Evolutionary conservation across 106 monocot genomes (phyloP).

Genomic region (Triglochin maritima): DNA sequence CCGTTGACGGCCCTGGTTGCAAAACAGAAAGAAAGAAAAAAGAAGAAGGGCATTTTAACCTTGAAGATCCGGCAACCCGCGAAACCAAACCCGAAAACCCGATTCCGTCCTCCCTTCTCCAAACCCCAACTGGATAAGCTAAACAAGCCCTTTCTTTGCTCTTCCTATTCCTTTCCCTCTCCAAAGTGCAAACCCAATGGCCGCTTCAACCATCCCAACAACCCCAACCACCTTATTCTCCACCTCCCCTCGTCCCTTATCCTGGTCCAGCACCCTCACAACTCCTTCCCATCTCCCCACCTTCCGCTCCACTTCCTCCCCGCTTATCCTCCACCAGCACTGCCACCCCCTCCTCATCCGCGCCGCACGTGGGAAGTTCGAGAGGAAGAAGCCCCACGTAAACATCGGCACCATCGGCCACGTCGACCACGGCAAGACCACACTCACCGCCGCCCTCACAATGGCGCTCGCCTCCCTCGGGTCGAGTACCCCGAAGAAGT

Average conservation of each 20-base stretch:
- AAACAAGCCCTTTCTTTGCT: background rate
- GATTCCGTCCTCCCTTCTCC: background rate
- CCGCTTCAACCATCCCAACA: background rate
- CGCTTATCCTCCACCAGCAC: background rate
- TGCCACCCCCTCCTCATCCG: conserved; percentile 13
- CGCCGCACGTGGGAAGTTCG: conserved; percentile 56
- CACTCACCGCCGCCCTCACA: conserved; percentile 57
- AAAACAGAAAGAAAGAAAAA: background rate
- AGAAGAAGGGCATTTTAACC: background rate
- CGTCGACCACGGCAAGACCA: conserved; percentile 76
- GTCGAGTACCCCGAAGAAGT: conserved; percentile 35
- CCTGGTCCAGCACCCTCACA: background rate
- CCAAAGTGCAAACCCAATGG: background rate
- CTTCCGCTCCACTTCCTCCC: background rate
- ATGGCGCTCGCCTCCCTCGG: conserved; percentile 48
- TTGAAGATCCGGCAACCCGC: background rate
- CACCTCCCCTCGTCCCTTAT: background rate
- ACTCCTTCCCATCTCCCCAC: background rate
- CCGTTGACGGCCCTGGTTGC: background rate
- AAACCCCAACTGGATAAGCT: background rate
- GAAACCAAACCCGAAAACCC: background rate
- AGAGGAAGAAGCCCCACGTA: conserved; percentile 52
- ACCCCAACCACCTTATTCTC: background rate
- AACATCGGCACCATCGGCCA: conserved; percentile 71
- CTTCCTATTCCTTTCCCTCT: background rate